Conservation (phyloP, 108 stramenopile species). For the Schizochytrium sp. region DNA sequence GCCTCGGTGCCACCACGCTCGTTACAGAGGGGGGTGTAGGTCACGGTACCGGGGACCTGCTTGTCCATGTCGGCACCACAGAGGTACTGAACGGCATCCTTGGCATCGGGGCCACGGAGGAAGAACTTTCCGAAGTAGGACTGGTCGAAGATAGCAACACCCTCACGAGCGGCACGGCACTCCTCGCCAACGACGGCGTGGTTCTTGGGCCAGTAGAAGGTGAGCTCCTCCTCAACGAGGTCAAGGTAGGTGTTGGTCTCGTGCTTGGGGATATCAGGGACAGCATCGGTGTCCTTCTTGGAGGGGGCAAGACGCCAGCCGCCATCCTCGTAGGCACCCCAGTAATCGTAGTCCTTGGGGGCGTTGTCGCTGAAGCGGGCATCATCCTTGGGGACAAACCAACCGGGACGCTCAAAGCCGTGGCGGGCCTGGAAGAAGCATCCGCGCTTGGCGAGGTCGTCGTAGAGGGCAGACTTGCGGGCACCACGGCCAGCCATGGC, state of each 20-base stretch:
- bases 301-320: conserved; percentile 54
- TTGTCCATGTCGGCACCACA: conserved; percentile 62
- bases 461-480: conserved; percentile 63
- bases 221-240: conserved; percentile 60
- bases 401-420: conserved; percentile 63
- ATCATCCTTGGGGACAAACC: conserved; percentile 14
- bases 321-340: conserved; percentile 62
- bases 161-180: conserved; percentile 58
- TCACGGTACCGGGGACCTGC: conserved; percentile 61
- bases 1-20: conserved; percentile 65
- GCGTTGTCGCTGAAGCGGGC: background rate
- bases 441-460: conserved; percentile 23
- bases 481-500: conserved; percentile 61
- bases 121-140: conserved; percentile 69
- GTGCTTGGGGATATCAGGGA: conserved; percentile 34
- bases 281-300: background rate
- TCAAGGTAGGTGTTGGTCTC: conserved; percentile 7
- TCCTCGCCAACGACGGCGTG: conserved; percentile 64
- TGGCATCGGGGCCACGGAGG: conserved; percentile 65
- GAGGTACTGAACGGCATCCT: conserved; percentile 58
- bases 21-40: conserved; percentile 68
- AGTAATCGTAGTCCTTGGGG: conserved; percentile 57
- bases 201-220: conserved; percentile 63
- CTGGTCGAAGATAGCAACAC: conserved; percentile 69
- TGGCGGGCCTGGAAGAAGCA: conserved; percentile 62